Evolutionary conservation across 2,329 filamentous ascomycete genomes (phyloP).

Genomic region (Ophiocordyceps camponoti-leonardi): DNA sequence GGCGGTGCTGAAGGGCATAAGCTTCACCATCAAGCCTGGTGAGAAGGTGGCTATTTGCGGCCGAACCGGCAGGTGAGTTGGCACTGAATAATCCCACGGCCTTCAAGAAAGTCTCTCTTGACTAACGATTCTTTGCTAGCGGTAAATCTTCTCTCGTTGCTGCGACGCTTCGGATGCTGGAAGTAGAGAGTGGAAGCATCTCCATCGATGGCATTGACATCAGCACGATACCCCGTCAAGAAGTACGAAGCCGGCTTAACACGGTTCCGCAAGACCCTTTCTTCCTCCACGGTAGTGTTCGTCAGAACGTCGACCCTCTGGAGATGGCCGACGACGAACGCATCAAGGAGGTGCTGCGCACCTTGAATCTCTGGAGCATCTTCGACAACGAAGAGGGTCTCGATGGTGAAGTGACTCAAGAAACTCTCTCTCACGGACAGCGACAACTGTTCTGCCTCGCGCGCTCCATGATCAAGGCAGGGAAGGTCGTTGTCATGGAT

Average conservation of each 20-base stretch:
- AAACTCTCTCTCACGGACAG: conserved; percentile 23
- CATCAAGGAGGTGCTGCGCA: conserved; percentile 24
- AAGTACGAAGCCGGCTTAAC: conserved; percentile 15
- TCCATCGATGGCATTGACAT: conserved; percentile 25
- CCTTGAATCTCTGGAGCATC: conserved; percentile 23
- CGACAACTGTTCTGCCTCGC: conserved; percentile 24
- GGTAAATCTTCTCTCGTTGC: conserved; percentile 20
- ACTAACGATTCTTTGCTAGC: conserved; percentile 3
- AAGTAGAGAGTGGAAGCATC: conserved; percentile 22
- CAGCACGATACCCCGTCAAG: conserved; percentile 6
- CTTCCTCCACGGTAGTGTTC: conserved; percentile 28
- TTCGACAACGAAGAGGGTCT: conserved; percentile 22
- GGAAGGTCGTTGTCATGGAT: conserved; percentile 19
- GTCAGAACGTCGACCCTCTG: conserved; percentile 29
- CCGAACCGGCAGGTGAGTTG: conserved; percentile 16
- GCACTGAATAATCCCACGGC: too few relatives aligned
- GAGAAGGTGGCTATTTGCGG: conserved; percentile 26
- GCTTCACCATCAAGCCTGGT: conserved; percentile 12
- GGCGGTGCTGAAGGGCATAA: conserved; percentile 12
- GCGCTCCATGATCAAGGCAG: conserved; percentile 16
- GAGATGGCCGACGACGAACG: conserved; percentile 17
- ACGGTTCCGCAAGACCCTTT: conserved; percentile 33
- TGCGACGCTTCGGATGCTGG: conserved; percentile 28
- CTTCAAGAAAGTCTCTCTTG: background rate
- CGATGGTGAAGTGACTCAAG: conserved; percentile 12